phyloP scores from a whole-genome alignment of 306 rosid genomes.

The Trifolium repens region DNA sequence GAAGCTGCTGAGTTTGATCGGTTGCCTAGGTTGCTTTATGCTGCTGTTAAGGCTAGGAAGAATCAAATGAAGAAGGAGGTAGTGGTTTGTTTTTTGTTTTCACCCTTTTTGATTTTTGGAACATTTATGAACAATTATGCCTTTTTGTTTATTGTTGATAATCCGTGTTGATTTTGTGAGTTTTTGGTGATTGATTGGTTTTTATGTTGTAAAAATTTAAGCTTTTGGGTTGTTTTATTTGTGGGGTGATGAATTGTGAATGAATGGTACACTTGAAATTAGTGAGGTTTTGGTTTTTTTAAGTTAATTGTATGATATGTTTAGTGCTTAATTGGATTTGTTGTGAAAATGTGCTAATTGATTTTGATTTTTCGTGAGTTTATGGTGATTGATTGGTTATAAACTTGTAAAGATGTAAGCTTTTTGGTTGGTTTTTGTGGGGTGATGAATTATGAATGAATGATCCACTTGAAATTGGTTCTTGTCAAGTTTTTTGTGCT shows the following conservation, averaged over 20 bases:
- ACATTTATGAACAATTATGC: neutral
- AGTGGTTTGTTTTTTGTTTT: neutral
- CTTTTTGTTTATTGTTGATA: neutral
- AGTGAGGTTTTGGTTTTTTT: neutral
- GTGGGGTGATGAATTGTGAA: slow-evolving; percentile 3
- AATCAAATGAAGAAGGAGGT: slow-evolving; percentile 80
- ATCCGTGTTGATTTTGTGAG: neutral
- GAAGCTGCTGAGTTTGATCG: slow-evolving; percentile 99
- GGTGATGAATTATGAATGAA: slow-evolving; percentile 6
- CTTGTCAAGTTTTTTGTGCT: neutral
- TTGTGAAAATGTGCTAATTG: slow-evolving; percentile 5
- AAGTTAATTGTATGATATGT: slow-evolving; percentile 12
- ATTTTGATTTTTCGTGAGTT: neutral
- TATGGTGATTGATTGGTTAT: slow-evolving; percentile 1
- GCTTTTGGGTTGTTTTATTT: neutral
- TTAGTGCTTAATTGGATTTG: slow-evolving; percentile 1
- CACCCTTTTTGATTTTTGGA: neutral
- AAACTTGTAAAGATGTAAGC: neutral
- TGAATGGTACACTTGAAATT: neutral
- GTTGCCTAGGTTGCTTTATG: slow-evolving; percentile 84
- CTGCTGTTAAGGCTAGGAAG: slow-evolving; percentile 77
- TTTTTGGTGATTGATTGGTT: slow-evolving; percentile 13
- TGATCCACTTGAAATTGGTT: neutral
- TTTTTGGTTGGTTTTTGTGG: neutral
- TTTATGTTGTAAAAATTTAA: neutral